These are phyloP conservation scores for Endothia cerciana DNA, from an alignment of 2,329 filamentous ascomycete species.

Conservation along the genomic window DNA sequence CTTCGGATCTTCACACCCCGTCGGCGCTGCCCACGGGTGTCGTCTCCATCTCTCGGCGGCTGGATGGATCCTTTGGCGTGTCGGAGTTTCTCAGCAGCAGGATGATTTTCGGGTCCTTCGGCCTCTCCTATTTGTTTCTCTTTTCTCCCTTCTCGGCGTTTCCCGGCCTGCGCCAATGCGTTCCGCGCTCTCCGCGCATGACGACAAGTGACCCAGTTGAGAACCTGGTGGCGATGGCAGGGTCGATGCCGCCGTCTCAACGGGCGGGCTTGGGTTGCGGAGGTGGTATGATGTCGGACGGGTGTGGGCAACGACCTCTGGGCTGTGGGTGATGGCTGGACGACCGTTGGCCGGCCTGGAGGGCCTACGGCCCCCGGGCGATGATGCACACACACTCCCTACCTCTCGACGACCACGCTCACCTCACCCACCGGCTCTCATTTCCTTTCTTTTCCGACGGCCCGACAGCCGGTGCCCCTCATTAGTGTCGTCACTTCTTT, in stretches of 20 bases:
- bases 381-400: background rate
- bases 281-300: background rate
- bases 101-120: background rate
- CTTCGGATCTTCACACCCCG: background rate
- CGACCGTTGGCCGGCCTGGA: background rate
- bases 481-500: background rate
- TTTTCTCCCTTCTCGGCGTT: background rate
- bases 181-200: background rate
- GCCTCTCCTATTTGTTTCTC: background rate
- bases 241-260: no score
- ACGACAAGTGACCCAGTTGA: background rate
- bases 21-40: background rate
- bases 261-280: background rate
- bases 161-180: background rate
- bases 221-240: background rate
- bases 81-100: background rate
- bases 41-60: background rate
- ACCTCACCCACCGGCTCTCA: background rate
- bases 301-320: background rate
- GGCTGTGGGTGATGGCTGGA: background rate
- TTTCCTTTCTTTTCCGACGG: background rate
- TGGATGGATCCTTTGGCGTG: background rate
- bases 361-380: background rate
- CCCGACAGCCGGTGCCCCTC: background rate
- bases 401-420: background rate